Evolutionary conservation across 2,329 filamentous ascomycete genomes (phyloP).

Genomic region (Drechmeria coniospora): DNA sequence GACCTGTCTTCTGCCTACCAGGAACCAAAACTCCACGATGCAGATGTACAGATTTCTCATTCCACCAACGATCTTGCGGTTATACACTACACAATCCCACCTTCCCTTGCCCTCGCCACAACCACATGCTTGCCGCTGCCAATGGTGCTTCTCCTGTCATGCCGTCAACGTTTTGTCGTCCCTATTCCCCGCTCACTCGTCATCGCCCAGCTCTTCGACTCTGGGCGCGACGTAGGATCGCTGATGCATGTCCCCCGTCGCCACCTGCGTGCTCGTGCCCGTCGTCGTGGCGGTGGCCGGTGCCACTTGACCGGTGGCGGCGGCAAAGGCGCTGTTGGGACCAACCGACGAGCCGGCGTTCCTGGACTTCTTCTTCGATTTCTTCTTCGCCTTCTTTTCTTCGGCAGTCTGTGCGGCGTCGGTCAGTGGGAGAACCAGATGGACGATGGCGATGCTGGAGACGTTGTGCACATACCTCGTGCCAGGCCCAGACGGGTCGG

Average conservation of each 20-base stretch:
- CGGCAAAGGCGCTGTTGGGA: constrained; percentile 30
- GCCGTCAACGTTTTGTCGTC: too few relatives aligned
- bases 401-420: constrained; percentile 5
- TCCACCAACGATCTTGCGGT: too few relatives aligned
- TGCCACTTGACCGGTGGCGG: constrained; percentile 34
- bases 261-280: constrained; percentile 38
- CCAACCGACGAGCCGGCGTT: constrained; percentile 14
- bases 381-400: constrained; percentile 16
- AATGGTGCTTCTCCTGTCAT: too few relatives aligned
- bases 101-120: too few relatives aligned
- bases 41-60: too few relatives aligned
- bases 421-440: too few relatives aligned
- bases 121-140: too few relatives aligned
- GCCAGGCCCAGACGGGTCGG: constrained; percentile 93
- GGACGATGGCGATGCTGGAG: too few relatives aligned
- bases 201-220: constrained; percentile 36
- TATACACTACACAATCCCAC: too few relatives aligned
- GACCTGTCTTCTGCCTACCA: too few relatives aligned
- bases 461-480: constrained; percentile 59
- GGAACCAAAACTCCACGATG: too few relatives aligned
- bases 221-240: constrained; percentile 33
- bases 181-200: constrained; percentile 30
- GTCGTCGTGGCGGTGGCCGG: constrained; percentile 41
- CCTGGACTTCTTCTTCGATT: constrained; percentile 43
- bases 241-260: constrained; percentile 25